Evolutionary conservation across 2,329 filamentous ascomycete species (phyloP).

Genomic region (Stachybotrys elegans): DNA sequence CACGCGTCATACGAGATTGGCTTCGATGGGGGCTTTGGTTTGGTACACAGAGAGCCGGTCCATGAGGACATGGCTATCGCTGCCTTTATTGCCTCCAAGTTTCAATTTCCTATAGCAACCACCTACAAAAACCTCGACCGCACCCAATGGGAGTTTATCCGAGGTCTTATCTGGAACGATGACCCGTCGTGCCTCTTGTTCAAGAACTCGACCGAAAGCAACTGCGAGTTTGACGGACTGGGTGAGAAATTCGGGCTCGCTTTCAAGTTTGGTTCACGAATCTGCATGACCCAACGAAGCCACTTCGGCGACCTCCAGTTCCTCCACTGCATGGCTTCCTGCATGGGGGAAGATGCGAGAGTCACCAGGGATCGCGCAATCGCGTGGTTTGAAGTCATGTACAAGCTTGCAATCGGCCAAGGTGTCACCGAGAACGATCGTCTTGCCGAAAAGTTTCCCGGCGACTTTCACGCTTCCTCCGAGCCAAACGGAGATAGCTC

Average conservation of each 20-base stretch:
- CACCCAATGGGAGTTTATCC: constrained; percentile 12
- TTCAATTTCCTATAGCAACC: constrained; percentile 10
- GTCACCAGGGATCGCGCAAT: constrained; percentile 7
- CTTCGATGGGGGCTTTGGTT: neutral
- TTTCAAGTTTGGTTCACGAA: constrained; percentile 7
- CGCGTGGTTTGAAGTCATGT: constrained; percentile 13
- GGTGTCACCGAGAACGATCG: constrained; percentile 1
- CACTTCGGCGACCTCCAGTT: constrained; percentile 14
- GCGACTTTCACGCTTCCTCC: constrained; percentile 4
- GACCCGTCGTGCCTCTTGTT: constrained; percentile 12
- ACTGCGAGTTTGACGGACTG: constrained; percentile 7
- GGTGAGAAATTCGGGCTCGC: constrained; percentile 8
- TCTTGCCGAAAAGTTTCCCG: neutral
- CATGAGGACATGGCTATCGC: constrained; percentile 11
- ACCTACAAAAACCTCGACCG: constrained; percentile 14
- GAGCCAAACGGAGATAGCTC: constrained; percentile 3
- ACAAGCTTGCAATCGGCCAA: constrained; percentile 10
- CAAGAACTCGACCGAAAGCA: constrained; percentile 6
- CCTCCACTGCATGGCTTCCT: constrained; percentile 10
- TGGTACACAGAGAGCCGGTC: neutral
- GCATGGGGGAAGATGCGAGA: constrained; percentile 6
- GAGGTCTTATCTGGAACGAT: constrained; percentile 12
- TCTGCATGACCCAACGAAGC: constrained; percentile 5
- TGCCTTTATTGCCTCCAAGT: constrained; percentile 10
- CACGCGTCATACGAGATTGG: neutral